phyloP scores from a whole-genome alignment of 2,329 filamentous ascomycete species.

The Fusarium subglutinans region DNA sequence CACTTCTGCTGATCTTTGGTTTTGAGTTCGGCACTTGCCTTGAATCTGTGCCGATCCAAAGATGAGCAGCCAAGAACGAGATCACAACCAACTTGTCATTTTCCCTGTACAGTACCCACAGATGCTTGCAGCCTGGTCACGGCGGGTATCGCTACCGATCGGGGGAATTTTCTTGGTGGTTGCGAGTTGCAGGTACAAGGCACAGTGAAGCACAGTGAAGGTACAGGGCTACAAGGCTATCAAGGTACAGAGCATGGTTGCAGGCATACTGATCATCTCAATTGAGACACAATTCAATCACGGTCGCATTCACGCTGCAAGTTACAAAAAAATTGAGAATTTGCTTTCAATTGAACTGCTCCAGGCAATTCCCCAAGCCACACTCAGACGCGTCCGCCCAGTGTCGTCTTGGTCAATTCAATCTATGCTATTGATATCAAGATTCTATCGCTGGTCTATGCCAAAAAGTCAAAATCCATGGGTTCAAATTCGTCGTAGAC shows the following conservation, averaged over 20 bases:
- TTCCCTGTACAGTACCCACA: neutral
- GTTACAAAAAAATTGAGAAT: neutral
- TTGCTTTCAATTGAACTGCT: conserved; percentile 37
- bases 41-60: neutral
- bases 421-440: conserved; percentile 39
- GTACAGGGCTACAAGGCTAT: no score
- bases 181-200: neutral
- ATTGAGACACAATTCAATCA: neutral
- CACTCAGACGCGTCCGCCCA: neutral
- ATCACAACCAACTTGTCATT: neutral
- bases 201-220: neutral
- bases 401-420: neutral
- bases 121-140: neutral
- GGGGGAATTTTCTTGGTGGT: neutral
- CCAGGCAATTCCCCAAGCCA: conserved; percentile 28
- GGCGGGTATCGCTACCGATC: conserved; percentile 4
- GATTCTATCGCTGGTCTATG: conserved; percentile 38
- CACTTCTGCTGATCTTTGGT: neutral
- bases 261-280: neutral
- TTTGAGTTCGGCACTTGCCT: conserved; percentile 14
- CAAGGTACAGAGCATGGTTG: neutral
- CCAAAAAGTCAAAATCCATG: conserved; percentile 20
- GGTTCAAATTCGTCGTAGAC: conserved; percentile 30
- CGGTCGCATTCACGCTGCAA: neutral
- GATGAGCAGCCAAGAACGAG: neutral